Evolutionary conservation across 2,329 filamentous ascomycete genomes (phyloP).

Genomic region (Exophiala mesophila): DNA sequence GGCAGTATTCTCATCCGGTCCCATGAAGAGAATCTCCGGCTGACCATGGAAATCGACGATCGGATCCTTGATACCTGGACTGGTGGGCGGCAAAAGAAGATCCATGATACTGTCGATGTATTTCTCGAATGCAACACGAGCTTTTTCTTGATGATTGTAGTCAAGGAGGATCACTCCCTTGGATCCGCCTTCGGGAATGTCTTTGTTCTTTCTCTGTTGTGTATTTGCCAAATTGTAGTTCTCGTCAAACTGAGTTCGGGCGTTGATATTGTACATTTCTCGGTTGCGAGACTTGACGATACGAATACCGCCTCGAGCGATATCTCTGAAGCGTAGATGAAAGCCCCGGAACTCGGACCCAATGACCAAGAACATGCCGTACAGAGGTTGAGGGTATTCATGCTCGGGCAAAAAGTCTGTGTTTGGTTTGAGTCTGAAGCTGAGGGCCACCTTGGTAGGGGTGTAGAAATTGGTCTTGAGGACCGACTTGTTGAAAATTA

Average conservation of each 20-base stretch:
- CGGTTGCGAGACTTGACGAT: constrained; percentile 98
- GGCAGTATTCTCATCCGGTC: constrained; percentile 97
- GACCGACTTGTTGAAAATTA: constrained; percentile 87
- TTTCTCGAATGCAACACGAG: constrained; percentile 91
- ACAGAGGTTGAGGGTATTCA: constrained; percentile 89
- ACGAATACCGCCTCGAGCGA: constrained; percentile 92
- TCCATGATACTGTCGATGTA: constrained; percentile 99
- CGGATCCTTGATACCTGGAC: constrained; percentile 97
- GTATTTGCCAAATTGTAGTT: constrained; percentile 98
- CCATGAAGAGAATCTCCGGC: constrained; percentile 97
- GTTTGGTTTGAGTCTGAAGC: constrained; percentile 83
- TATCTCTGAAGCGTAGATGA: constrained; percentile 95
- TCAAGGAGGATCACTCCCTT: constrained; percentile 97
- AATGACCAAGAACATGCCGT: constrained; percentile 98
- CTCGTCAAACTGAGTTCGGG: constrained; percentile 92
- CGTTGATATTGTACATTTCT: constrained; percentile 94
- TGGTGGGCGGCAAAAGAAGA: constrained; percentile 79
- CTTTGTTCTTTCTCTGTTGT: constrained; percentile 99
- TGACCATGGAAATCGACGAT: constrained; percentile 94
- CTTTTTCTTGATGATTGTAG: constrained; percentile 88
- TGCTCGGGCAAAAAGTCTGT: constrained; percentile 73
- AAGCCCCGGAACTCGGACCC: constrained; percentile 95
- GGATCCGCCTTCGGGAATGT: constrained; percentile 95
- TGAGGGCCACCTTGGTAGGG: constrained; percentile 94
- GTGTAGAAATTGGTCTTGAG: constrained; percentile 98